Base-by-base conservation (phyloP, 116 monocot genomes). In the Papilionanthe hybrid region DNA sequence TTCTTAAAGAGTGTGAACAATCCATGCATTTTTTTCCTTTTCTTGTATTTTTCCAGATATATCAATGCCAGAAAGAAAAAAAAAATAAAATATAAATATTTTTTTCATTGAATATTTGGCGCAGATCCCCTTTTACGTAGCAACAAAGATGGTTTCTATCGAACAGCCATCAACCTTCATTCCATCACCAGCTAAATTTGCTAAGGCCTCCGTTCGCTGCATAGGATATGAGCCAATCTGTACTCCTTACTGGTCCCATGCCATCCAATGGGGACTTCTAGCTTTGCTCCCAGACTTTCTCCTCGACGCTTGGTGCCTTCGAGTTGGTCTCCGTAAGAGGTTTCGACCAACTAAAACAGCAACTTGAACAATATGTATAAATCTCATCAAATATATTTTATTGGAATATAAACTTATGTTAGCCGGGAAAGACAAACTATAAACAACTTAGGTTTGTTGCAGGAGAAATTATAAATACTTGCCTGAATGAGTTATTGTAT, bases 201-300 rank as follows among this genome's bases (percentile, higher is more conserved):
- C 91, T 5, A 55, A 58, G 11, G 84, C 84, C 37, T 89, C 89
- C 0, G 32, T 95, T 63, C 82, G 83, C 2, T 86, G 92, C 87
- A 92, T 95, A 20, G 95, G 95, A 0, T 86, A 95, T 41, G 95
- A 91, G 20, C 55, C 87, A 9, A 78, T 87, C 41, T 91, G 90
- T 85, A 86, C 86, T 22, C 95, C 95, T 3, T 95, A 92, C 72
- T 95, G 90, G 88, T 80, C 91, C 9, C 95, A 95, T 74, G 85
- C 85, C 50, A 37, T 91, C 20, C 82, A 86, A 74, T 94, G 94
- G 91, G 81, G 81, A 37, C 23, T 93, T 12, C 11, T 72, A 29
- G 82, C 82, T 19, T 43, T 81, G 23, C 37, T 91, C 10, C 93
- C 93, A 0, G 82, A 93, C 37, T 80, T 72, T 43, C 25, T 77